Evolutionary conservation across 805 yeast genomes (phyloP), one percentile per base, ranked within the genome.

Genomic region (Wickerhamiella spandovensis): DNA sequence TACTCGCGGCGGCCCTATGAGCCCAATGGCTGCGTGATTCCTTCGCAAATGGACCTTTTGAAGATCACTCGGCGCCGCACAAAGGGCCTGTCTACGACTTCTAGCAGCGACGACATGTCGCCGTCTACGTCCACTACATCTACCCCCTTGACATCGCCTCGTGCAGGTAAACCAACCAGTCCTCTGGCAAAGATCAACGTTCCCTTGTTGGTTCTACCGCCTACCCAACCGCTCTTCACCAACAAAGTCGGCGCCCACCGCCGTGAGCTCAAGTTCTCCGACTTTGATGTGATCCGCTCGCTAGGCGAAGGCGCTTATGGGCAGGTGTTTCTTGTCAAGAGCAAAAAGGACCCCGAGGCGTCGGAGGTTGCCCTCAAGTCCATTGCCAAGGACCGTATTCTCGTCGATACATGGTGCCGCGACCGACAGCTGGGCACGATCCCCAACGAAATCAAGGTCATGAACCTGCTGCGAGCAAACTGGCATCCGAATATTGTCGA

Each of bases 231-330:
- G 2, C 24, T 12, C 13, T n/a, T 10, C 7, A 10, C 23, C 7
- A 72, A 72, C 15, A 63, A 67, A 38, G 75, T 82, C 53, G 97
- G 97, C 1, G 69, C 73, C 5, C 70, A 72, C 50, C 76, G 92
- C 59, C 74, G 95, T 49, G 79, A 75, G 20, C 85, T 85, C 62
- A 77, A 78, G 53, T 75, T 86, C 54, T 64, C 73, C 0, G 95
- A 88, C 62, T 92, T 86, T 58, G 66, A 69, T 1, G 75, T 84
- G 1, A 44, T 87, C 43, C 83, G 84, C 62, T 78, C 80, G 54
- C 78, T 92, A 79, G 98, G 98, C 1, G 90, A 84, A 64, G 98
- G 98, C 38, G 96, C 97, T 0, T 92, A 92, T 61, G 98, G 98
- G 12, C 85, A 86, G 61, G 98, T 92, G 18, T 43, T 49, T 1